A percentile compares a stretch with the other conserved stretches of the same genome.
These are phyloP conservation scores for Leccinellum luteum DNA, from an alignment of 768 basidiomycete species.

Conservation along the genomic window DNA sequence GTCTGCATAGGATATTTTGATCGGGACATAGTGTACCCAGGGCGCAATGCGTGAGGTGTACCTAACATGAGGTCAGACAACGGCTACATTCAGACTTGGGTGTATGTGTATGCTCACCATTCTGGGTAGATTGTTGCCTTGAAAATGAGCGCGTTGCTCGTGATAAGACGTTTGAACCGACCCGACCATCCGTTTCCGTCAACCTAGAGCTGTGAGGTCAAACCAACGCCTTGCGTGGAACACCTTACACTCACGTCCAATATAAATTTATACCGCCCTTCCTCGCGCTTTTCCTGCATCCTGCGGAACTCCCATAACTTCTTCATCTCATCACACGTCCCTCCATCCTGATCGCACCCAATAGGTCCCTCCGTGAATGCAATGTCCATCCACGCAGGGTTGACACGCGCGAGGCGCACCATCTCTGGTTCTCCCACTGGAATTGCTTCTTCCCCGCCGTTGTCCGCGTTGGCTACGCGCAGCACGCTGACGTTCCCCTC, in stretches of 20 bases:
- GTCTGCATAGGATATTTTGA: conserved; percentile 63
- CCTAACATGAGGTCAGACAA: conserved; percentile 32
- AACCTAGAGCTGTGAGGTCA: conserved; percentile 33
- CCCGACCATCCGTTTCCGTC: conserved; percentile 70
- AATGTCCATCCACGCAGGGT: conserved; percentile 59
- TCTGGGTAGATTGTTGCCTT: conserved; percentile 74
- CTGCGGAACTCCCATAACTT: conserved; percentile 50
- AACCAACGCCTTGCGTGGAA: not conserved
- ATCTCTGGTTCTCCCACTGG: conserved; percentile 35
- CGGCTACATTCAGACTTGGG: not conserved
- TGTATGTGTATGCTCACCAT: conserved; percentile 42
- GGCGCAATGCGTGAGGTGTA: conserved; percentile 55
- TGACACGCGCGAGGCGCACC: conserved; percentile 40
- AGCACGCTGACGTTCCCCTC: conserved; percentile 40
- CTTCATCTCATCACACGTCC: conserved; percentile 42
- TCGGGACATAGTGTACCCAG: conserved; percentile 75
- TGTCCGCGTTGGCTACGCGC: conserved; percentile 15
- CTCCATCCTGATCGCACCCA: conserved; percentile 33
- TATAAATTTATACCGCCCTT: conserved; percentile 60
- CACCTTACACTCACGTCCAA: conserved; percentile 43
- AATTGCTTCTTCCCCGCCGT: conserved; percentile 13
- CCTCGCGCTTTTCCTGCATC: conserved; percentile 42
- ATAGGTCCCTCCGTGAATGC: conserved; percentile 49
- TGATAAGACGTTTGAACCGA: conserved; percentile 65
- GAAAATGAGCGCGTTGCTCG: conserved; percentile 60